Evolutionary conservation across 2,329 filamentous ascomycete species (phyloP).

Genomic region (Penicillium sclerotiorum): DNA sequence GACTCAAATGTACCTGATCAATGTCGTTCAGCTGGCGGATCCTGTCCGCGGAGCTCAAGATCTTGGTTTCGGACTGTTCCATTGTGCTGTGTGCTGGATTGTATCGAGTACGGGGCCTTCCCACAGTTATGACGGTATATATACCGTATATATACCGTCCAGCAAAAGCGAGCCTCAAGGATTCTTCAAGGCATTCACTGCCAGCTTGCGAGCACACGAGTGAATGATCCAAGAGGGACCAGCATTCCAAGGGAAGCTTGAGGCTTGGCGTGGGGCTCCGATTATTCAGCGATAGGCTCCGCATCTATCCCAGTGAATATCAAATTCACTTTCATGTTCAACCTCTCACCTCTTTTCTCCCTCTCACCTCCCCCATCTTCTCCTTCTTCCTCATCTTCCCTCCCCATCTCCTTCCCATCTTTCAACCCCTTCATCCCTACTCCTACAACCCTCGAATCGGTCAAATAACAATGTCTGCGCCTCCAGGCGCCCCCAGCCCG

Average conservation of each 20-base stretch:
- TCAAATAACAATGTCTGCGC: constrained; percentile 44
- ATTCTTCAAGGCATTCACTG: too few species aligned
- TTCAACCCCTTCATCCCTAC: neutral
- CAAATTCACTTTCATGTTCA: constrained; percentile 17
- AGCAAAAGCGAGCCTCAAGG: too few species aligned
- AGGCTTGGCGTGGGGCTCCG: too few species aligned
- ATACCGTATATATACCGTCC: too few species aligned
- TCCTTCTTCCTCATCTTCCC: constrained; percentile 5
- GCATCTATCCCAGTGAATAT: too few species aligned
- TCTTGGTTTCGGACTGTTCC: constrained; percentile 28
- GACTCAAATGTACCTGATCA: constrained; percentile 60
- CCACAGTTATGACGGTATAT: too few species aligned
- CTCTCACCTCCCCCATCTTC: constrained; percentile 3
- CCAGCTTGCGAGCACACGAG: too few species aligned
- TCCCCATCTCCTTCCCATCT: constrained; percentile 3
- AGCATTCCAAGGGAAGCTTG: too few species aligned
- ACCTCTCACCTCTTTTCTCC: neutral
- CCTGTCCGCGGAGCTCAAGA: constrained; percentile 74
- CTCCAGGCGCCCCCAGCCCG: constrained; percentile 51
- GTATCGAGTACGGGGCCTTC: too few species aligned
- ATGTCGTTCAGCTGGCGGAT: constrained; percentile 80
- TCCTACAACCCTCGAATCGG: neutral
- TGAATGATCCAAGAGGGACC: too few species aligned
- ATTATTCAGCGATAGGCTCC: too few species aligned
- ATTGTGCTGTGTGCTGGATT: neutral